phyloP scores from a whole-genome alignment of 768 basidiomycete genomes.

The Mycena kentingensis region DNA sequence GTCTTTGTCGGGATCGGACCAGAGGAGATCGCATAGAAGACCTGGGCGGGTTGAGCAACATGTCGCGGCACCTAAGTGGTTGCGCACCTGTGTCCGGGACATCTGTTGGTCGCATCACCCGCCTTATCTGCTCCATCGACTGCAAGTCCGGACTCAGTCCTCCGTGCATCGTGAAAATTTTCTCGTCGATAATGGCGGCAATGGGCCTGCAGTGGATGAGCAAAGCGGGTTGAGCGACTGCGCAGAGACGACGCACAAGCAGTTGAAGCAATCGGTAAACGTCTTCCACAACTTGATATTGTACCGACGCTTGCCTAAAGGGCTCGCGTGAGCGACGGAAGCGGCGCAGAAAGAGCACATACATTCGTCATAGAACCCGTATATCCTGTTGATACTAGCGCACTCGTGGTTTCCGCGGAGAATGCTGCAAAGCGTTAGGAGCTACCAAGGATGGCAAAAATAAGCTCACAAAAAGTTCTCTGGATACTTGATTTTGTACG shows the following conservation, averaged over 20 bases:
- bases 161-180: constrained; percentile 99
- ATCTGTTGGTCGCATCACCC: constrained; percentile 98
- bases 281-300: no score
- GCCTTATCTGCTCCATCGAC: constrained; percentile 99
- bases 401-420: constrained; percentile 99
- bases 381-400: constrained; percentile 99
- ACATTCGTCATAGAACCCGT: constrained; percentile 99
- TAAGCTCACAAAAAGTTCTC: constrained; percentile 99
- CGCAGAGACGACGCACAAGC: no score
- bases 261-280: no score
- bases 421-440: no score
- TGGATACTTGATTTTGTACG: constrained; percentile 99
- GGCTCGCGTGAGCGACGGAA: constrained; percentile 1
- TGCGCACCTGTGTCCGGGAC: constrained; percentile 93
- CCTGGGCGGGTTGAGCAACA: constrained; percentile 46
- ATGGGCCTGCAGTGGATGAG: no score
- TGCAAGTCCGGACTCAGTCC: constrained; percentile 96
- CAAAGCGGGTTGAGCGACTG: no score
- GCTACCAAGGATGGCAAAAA: no score
- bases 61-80: background rate
- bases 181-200: constrained; percentile 99
- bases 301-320: constrained; percentile 95
- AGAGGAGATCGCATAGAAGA: constrained; percentile 92
- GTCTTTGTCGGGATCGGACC: constrained; percentile 99
- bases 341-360: constrained; percentile 35